phyloP scores from a whole-genome alignment of 2,329 filamentous ascomycete genomes.

The Diaporthe citrichinensis region DNA sequence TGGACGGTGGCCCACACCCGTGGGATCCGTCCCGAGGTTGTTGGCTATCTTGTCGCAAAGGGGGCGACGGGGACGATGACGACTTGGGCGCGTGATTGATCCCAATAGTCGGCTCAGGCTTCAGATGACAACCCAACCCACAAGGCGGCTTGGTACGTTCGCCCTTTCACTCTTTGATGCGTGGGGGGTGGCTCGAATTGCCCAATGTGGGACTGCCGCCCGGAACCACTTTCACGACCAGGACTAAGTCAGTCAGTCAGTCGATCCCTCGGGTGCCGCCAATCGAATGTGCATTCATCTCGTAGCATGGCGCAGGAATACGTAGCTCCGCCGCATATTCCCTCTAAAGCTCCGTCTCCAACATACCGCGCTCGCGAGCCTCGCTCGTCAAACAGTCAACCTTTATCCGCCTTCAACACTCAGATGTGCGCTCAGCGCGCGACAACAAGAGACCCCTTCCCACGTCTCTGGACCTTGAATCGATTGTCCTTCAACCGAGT shows the following conservation, averaged over 20 bases:
- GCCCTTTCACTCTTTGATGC: background rate
- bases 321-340: background rate
- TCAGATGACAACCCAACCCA: background rate
- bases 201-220: background rate
- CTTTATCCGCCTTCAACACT: background rate
- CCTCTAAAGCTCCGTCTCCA: background rate
- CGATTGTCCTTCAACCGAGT: background rate
- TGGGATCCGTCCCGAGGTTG: conserved; percentile 30
- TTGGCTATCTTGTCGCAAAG: background rate
- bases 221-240: background rate
- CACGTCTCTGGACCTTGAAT: background rate
- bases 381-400: background rate
- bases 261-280: background rate
- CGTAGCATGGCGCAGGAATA: background rate
- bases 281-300: conserved; percentile 25
- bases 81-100: conserved; percentile 6
- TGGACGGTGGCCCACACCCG: background rate
- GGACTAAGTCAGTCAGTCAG: background rate
- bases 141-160: background rate
- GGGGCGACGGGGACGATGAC: conserved; percentile 9
- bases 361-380: background rate
- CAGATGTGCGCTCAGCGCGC: background rate
- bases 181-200: background rate
- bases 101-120: conserved; percentile 15
- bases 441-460: background rate